Base-by-base conservation (phyloP, 148 eudicot species). In the Persicaria tinctoria region DNA sequence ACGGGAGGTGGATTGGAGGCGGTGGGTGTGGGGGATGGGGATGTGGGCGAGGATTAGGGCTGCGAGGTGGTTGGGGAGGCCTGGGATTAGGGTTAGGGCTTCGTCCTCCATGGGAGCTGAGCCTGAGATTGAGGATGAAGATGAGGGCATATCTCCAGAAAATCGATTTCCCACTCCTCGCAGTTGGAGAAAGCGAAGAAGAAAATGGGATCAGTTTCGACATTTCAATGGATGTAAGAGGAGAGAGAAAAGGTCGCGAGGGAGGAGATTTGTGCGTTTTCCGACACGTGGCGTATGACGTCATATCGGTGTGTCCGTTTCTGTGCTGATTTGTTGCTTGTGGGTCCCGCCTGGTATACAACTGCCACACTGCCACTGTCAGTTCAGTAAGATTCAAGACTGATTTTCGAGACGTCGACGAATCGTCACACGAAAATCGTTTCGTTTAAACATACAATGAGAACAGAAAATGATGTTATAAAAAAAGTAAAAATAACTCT, bases 31-130 rank as follows among this genome's bases (percentile, higher is more conserved):
- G 47, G 88, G 72, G 70, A 79, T 82, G 0, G 99, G 99, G 6
- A 90, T 75, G 78, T 75, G 82, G 4, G 91, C 84, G 0, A 95
- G 84, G 47, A 95, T 91, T 60, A 89, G 59, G 0, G 85, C 82
- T 0, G 96, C 83, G 0, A 90, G 45, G 47, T 95, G 93, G 75
- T 92, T 83, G 0, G 99, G 97, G 38, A 95, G 89, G 16, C 84
- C 85, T 11, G 99, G 99, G 14, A 95, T 90, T 80, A 95, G 88
- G 78, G 89, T 78, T 83, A 76, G 84, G 86, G 84, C 83, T 74
- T 82, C 76, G 17, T 75, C 74, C 13, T 41, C 63, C 68, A 68
- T 73, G 69, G 49, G 46, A 0, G 82, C 75, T 27, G 77, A 54
- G 59, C 80, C 75, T 27, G 77, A 54, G 59, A 76, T 71, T 18